phyloP scores from a whole-genome alignment of 2,329 filamentous ascomycete species.

The Exophiala sp. region DNA sequence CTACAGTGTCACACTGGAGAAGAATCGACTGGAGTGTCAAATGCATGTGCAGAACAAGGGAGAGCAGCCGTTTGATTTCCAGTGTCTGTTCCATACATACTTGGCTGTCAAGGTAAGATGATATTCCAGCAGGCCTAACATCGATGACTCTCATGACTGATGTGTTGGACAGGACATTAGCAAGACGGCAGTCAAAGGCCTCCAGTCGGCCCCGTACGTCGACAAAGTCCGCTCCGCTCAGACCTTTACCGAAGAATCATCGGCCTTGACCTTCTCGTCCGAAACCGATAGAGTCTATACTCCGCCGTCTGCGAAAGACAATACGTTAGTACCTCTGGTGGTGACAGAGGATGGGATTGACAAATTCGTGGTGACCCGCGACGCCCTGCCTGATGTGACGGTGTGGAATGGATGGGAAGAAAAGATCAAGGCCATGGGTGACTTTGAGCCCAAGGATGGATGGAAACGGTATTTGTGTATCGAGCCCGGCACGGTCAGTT shows the following conservation, averaged over 20 bases:
- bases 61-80: constrained; percentile 75
- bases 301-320: constrained; percentile 52
- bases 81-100: constrained; percentile 88
- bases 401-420: constrained; percentile 97
- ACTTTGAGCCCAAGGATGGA: constrained; percentile 83
- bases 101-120: constrained; percentile 66
- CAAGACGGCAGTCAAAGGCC: constrained; percentile 64
- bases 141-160: not conserved
- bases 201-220: constrained; percentile 67
- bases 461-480: constrained; percentile 93
- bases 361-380: constrained; percentile 67
- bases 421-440: constrained; percentile 72
- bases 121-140: not conserved
- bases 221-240: constrained; percentile 72
- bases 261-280: constrained; percentile 61
- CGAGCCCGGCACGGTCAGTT: constrained; percentile 77
- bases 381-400: constrained; percentile 80
- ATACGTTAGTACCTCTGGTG: constrained; percentile 44
- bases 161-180: constrained; percentile 62
- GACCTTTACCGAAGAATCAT: constrained; percentile 59
- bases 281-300: constrained; percentile 89
- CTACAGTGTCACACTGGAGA: constrained; percentile 82
- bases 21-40: constrained; percentile 68
- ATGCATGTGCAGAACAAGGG: constrained; percentile 88
- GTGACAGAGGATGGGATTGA: constrained; percentile 60